Evolutionary conservation across 1,139 yeast species (phyloP).

Genomic region (Debaryomyces coudertii): DNA sequence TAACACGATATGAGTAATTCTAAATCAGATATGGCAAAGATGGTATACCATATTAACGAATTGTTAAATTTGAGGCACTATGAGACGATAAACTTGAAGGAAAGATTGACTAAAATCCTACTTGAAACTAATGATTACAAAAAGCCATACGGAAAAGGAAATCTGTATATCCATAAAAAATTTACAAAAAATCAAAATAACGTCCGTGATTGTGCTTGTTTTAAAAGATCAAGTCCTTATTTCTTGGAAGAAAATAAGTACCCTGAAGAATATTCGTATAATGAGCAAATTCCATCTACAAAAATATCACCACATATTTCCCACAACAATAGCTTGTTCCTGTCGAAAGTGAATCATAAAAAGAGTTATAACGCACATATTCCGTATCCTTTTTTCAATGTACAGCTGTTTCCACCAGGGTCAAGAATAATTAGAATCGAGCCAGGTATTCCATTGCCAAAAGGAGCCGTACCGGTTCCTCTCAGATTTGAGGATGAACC

Average conservation of each 20-base stretch:
- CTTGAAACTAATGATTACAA: neutral
- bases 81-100: neutral
- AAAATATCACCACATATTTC: neutral
- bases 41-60: slow-evolving; percentile 14
- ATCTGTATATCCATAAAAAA: neutral
- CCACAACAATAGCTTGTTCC: neutral
- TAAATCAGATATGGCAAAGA: slow-evolving; percentile 9
- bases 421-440: slow-evolving; percentile 24
- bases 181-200: neutral
- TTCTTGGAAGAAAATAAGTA: neutral
- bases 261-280: neutral
- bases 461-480: slow-evolving; percentile 26
- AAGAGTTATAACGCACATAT: neutral
- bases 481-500: slow-evolving; percentile 9
- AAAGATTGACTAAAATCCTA: neutral
- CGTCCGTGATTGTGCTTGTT: neutral
- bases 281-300: neutral
- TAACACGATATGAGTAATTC: neutral
- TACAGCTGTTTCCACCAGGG: slow-evolving; percentile 19
- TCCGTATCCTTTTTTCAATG: slow-evolving; percentile 1
- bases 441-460: slow-evolving; percentile 30
- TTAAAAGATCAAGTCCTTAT: neutral
- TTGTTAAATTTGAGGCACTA: slow-evolving; percentile 15
- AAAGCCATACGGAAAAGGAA: neutral
- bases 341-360: neutral